Evolutionary conservation across 495 filamentous ascomycete genomes (phyloP), one percentile per base, ranked within the genome.

Genomic region (Xylaria flabelliformis): DNA sequence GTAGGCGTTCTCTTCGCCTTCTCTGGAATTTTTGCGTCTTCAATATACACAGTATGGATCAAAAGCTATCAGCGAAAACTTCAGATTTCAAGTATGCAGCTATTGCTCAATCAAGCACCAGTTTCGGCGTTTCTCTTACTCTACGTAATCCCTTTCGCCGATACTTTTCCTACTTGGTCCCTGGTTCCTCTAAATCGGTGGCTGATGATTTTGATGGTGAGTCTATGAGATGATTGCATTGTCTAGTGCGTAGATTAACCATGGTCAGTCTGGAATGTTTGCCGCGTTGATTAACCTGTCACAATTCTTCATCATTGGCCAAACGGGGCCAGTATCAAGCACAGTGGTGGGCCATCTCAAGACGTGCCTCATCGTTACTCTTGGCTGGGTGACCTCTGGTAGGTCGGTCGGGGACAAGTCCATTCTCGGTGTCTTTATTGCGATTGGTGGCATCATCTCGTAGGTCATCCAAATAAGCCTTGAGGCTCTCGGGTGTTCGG

Each of bases 291-390:
- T 94, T 74, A 93, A 93, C 76, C 83, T 93, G 61, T 91, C 89
- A 9, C 91, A 92, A 75, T 93, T 93, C 75, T 91, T 91, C 75
- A 92, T 94, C 73, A 89, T 93, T 48, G 90, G 88, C 32, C 88
- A 88, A 53, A 89, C 90, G 1, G 91, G 91, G 0, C 87, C 91
- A 5, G 90, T 93, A 9, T 90, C 88, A 29, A 91, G 89, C 68
- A 92, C 91, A 0, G 90, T 94, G 13, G 88, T 93, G 4, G 91
- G 91, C 0, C 91, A 93, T 75, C 80, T 88, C 17, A 89, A 90
- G 75, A 90, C 88, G 0, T 89, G 87, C 69, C 84, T 84, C 13
- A 90, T 89, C 77, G 87, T 90, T 19, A 82, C 84, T 56, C 73
- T 90, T 24, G 88, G 88, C 1, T 90, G 88, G 88, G 79, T 85